Evolutionary conservation across 345 rosid genomes (phyloP).

Genomic region (Boechera retrofracta): DNA sequence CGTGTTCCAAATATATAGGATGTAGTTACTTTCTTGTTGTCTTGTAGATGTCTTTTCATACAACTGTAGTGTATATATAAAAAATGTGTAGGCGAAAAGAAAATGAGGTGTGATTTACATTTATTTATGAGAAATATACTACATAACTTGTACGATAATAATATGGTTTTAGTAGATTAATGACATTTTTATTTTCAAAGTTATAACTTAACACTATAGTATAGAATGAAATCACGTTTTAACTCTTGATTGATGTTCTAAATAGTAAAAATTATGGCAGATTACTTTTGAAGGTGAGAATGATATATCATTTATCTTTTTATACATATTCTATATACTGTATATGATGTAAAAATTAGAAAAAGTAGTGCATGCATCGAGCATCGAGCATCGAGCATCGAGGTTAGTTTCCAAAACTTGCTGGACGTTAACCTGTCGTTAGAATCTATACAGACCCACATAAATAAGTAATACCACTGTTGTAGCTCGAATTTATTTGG

Average conservation of each 20-base stretch:
- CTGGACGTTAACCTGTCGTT: background rate
- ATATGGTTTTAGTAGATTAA: background rate
- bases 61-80: background rate
- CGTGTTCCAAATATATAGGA: background rate
- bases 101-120: background rate
- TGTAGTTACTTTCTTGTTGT: slow-evolving; percentile 12
- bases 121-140: background rate
- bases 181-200: background rate
- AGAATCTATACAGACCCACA: background rate
- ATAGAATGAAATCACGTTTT: background rate
- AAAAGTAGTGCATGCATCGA: background rate
- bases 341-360: background rate
- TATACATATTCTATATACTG: background rate
- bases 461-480: background rate
- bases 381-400: background rate
- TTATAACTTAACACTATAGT: background rate
- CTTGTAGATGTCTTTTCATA: slow-evolving; percentile 11
- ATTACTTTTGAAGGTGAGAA: background rate
- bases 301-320: background rate
- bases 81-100: background rate
- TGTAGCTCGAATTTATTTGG: background rate
- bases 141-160: background rate
- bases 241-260: background rate
- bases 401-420: background rate
- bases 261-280: background rate